These are phyloP conservation scores for Globisporangium polare DNA, from an alignment of 352 stramenopile genomes.

Conservation along the genomic window DNA sequence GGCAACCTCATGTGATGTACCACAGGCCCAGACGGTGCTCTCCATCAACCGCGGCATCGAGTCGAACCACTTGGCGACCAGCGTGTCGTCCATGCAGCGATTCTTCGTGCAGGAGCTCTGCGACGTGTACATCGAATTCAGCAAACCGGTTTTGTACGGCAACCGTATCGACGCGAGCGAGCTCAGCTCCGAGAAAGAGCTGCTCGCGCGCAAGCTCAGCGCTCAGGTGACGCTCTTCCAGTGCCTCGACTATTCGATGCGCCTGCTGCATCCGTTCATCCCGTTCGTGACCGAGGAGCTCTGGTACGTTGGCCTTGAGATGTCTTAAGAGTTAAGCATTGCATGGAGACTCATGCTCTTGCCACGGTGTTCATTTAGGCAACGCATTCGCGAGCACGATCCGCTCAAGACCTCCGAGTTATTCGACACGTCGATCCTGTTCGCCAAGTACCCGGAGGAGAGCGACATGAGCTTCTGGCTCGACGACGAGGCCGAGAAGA, in stretches of 20 bases:
- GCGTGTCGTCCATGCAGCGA: slow-evolving; percentile 62
- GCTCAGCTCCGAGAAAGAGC: slow-evolving; percentile 40
- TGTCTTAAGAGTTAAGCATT: not conserved
- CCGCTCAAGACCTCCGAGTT: slow-evolving; percentile 24
- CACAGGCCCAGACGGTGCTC: slow-evolving; percentile 50
- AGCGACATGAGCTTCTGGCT: slow-evolving; percentile 71
- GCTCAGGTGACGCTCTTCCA: slow-evolving; percentile 93
- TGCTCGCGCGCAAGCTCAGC: slow-evolving; percentile 62
- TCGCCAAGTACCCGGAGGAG: slow-evolving; percentile 81
- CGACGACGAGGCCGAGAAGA: slow-evolving; percentile 79
- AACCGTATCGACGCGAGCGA: slow-evolving; percentile 44
- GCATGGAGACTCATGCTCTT: not conserved
- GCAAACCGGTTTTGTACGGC: slow-evolving; percentile 75
- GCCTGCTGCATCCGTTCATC: slow-evolving; percentile 98
- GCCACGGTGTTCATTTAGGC: slow-evolving; percentile 18
- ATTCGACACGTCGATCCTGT: slow-evolving; percentile 56
- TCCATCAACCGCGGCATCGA: slow-evolving; percentile 64
- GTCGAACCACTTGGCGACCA: slow-evolving; percentile 62
- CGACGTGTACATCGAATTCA: slow-evolving; percentile 89
- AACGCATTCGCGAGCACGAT: slow-evolving; percentile 56
- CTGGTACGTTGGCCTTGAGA: slow-evolving; percentile 69
- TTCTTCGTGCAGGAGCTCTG: slow-evolving; percentile 88
- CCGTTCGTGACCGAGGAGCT: slow-evolving; percentile 99
- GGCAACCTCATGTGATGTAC: not conserved
- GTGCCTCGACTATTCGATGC: slow-evolving; percentile 94